Evolutionary conservation across 306 rosid genomes (phyloP).

Genomic region (Rubus parviflorus): DNA sequence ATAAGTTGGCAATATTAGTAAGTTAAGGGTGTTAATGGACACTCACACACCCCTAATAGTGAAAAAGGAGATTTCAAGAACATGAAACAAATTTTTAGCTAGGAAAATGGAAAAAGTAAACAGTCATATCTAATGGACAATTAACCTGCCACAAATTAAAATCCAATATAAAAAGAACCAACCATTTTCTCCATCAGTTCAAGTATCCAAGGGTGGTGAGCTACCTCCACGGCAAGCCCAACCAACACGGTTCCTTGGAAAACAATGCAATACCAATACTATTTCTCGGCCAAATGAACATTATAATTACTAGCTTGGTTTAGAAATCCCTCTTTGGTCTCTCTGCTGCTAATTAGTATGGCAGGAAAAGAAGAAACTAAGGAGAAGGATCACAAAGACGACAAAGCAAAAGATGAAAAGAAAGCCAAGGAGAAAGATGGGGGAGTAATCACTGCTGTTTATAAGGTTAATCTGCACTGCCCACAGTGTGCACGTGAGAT

Average conservation of each 20-base stretch:
- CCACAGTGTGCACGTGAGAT: conserved; percentile 68
- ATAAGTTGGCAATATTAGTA: background rate
- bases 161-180: background rate
- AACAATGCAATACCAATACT: background rate
- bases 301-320: background rate
- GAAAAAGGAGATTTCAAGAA: background rate
- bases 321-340: conserved; percentile 5
- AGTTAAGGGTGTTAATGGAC: background rate
- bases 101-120: background rate
- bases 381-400: conserved; percentile 22
- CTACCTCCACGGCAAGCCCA: background rate
- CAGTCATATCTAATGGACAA: background rate
- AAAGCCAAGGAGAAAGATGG: conserved; percentile 29
- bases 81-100: background rate
- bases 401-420: conserved; percentile 19
- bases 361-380: conserved; percentile 39
- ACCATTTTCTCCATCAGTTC: background rate
- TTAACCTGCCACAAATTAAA: background rate
- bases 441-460: conserved; percentile 68
- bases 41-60: background rate
- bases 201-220: background rate
- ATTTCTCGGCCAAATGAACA: background rate
- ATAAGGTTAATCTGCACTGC: conserved; percentile 74
- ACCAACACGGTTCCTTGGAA: background rate
- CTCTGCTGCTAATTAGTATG: conserved; percentile 33